A percentile compares a stretch with the other conserved stretches of the same genome.
Evolutionary conservation across 169 alveolate genomes (phyloP).

Genomic region (Babesia bigemina): DNA sequence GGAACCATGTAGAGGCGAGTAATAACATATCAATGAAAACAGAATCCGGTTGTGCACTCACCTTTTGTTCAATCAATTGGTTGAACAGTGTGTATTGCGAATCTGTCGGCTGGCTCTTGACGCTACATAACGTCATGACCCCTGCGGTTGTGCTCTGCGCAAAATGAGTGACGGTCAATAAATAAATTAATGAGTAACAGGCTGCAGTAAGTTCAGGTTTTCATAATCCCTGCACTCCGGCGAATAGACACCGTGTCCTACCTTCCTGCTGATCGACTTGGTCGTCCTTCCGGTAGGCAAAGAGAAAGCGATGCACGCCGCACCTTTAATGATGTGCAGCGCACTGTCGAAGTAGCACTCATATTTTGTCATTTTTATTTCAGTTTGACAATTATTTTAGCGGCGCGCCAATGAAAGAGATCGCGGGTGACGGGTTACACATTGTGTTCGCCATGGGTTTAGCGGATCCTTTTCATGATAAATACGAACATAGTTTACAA

Average conservation of each 20-base stretch:
- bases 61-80: slow-evolving; percentile 49
- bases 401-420: neutral
- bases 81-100: slow-evolving; percentile 53
- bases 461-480: no score
- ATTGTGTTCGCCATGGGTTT: no score
- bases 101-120: slow-evolving; percentile 54
- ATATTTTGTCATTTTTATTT: slow-evolving; percentile 44
- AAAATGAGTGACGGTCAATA: neutral
- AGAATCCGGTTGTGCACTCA: neutral
- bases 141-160: slow-evolving; percentile 42
- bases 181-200: neutral
- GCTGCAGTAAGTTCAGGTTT: neutral
- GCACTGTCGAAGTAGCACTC: slow-evolving; percentile 75
- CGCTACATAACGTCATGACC: slow-evolving; percentile 42
- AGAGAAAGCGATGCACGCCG: slow-evolving; percentile 76
- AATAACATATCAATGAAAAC: neutral
- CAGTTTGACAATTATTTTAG: neutral
- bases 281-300: slow-evolving; percentile 81
- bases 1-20: slow-evolving; percentile 1
- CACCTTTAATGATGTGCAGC: slow-evolving; percentile 81
- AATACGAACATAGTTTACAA: no score
- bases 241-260: neutral
- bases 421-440: no score
- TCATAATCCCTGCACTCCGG: no score
- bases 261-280: slow-evolving; percentile 68